These are phyloP conservation scores for Camellia granthamiana DNA, from an alignment of 148 eudicot genomes.

Conservation along the genomic window DNA sequence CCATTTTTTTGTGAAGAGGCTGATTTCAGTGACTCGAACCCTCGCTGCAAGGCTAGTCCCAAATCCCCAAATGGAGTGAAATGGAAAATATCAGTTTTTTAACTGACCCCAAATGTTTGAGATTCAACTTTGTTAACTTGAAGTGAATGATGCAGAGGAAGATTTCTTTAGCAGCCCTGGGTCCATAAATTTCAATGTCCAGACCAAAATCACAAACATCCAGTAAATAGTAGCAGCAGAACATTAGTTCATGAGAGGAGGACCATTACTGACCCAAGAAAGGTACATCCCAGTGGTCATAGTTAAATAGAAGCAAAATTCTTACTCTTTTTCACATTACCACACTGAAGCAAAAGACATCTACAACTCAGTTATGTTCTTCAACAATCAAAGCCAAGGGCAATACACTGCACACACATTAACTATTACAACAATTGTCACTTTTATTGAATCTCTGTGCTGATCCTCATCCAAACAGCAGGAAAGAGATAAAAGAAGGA, in stretches of 20 bases:
- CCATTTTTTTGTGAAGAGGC: too few relatives aligned
- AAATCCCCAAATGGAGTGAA: background rate
- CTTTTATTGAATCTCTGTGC: background rate
- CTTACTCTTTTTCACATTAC: too few relatives aligned
- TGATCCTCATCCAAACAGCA: background rate
- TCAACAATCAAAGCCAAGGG: background rate
- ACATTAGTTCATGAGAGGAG: background rate
- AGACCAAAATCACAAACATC: background rate
- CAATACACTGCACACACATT: background rate
- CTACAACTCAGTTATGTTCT: background rate
- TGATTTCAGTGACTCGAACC: too few relatives aligned
- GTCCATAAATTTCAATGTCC: background rate
- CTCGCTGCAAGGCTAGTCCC: too few relatives aligned
- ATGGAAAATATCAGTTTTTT: background rate
- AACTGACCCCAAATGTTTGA: background rate
- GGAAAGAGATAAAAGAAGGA: background rate
- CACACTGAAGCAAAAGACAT: background rate
- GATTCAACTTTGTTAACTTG: too few relatives aligned
- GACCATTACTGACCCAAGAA: background rate
- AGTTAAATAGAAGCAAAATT: background rate
- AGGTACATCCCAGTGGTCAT: background rate
- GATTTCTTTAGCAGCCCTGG: background rate
- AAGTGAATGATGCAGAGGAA: background rate
- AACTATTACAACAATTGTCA: background rate
- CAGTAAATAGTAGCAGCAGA: background rate